Evolutionary conservation across 805 yeast species (phyloP).

Genomic region (Diddensiella transvaalensis): DNA sequence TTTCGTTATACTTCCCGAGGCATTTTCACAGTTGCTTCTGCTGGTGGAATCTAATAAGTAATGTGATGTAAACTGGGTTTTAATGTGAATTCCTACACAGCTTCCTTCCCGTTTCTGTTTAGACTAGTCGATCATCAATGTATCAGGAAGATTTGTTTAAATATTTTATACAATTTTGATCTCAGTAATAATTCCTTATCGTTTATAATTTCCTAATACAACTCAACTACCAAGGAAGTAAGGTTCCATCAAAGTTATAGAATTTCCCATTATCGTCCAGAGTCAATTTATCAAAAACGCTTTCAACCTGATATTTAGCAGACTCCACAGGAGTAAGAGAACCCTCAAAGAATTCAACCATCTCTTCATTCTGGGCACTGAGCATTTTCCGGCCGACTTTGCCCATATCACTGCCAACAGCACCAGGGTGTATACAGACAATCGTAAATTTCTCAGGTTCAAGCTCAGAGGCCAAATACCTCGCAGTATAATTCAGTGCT

Average conservation of each 20-base stretch:
- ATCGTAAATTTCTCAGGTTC: conserved; percentile 29
- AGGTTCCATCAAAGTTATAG: conserved; percentile 14
- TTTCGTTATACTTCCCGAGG: too few species aligned
- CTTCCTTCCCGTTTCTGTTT: too few species aligned
- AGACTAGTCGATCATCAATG: too few species aligned
- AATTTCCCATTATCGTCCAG: conserved; percentile 28
- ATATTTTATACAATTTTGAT: too few species aligned
- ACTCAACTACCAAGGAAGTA: conserved; percentile 9
- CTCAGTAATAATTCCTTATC: too few species aligned
- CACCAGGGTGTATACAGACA: conserved; percentile 40
- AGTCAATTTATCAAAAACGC: conserved; percentile 25
- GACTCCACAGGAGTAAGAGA: conserved; percentile 25
- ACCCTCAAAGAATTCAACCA: conserved; percentile 10
- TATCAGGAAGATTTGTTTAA: too few species aligned
- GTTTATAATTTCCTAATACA: too few species aligned
- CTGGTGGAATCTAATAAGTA: too few species aligned
- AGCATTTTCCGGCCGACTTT: conserved; percentile 2
- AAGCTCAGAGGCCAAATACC: conserved; percentile 30
- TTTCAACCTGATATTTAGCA: conserved; percentile 21
- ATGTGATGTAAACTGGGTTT: too few species aligned
- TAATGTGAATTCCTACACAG: too few species aligned
- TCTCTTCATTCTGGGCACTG: conserved; percentile 7
- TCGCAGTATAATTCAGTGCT: conserved; percentile 35
- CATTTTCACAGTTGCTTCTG: too few species aligned
- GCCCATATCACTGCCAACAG: conserved; percentile 39